These are phyloP conservation scores for Pterulicium gracile DNA, from an alignment of 1,284 basidiomycete genomes.

Conservation along the genomic window DNA sequence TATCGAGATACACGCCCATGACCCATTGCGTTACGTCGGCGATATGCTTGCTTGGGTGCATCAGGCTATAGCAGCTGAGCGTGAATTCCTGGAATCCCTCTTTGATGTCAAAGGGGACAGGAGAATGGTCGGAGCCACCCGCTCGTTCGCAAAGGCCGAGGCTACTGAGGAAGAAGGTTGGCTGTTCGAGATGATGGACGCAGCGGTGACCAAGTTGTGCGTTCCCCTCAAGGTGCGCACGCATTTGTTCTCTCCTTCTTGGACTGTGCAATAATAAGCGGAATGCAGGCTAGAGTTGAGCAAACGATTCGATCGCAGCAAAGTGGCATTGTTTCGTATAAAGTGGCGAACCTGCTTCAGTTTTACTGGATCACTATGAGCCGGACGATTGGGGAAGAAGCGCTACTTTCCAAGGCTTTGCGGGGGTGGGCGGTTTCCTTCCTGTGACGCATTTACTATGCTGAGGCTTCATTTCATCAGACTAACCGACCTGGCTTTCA, in stretches of 20 bases:
- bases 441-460: neutral
- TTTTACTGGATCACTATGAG: slow-evolving; percentile 93
- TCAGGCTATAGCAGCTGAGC: slow-evolving; percentile 89
- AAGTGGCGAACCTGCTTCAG: slow-evolving; percentile 87
- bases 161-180: slow-evolving; percentile 62
- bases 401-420: slow-evolving; percentile 67
- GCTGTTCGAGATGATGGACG: slow-evolving; percentile 78
- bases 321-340: slow-evolving; percentile 84
- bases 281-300: slow-evolving; percentile 73
- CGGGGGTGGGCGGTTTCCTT: slow-evolving; percentile 52
- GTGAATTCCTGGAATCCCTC: slow-evolving; percentile 82
- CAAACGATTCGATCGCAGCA: slow-evolving; percentile 92
- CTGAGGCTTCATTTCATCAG: slow-evolving; percentile 26
- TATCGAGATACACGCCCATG: slow-evolving; percentile 95
- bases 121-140: slow-evolving; percentile 70
- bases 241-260: neutral
- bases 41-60: slow-evolving; percentile 99
- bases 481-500: slow-evolving; percentile 71
- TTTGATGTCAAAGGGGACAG: slow-evolving; percentile 61
- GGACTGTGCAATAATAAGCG: slow-evolving; percentile 7
- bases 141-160: slow-evolving; percentile 34
- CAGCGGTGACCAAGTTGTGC: slow-evolving; percentile 75
- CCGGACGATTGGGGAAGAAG: slow-evolving; percentile 78
- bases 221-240: slow-evolving; percentile 68
- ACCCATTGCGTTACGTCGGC: slow-evolving; percentile 91